Base-by-base conservation (phyloP, 2,329 filamentous ascomycete species). In the Paracoccidioides brasiliensis region DNA sequence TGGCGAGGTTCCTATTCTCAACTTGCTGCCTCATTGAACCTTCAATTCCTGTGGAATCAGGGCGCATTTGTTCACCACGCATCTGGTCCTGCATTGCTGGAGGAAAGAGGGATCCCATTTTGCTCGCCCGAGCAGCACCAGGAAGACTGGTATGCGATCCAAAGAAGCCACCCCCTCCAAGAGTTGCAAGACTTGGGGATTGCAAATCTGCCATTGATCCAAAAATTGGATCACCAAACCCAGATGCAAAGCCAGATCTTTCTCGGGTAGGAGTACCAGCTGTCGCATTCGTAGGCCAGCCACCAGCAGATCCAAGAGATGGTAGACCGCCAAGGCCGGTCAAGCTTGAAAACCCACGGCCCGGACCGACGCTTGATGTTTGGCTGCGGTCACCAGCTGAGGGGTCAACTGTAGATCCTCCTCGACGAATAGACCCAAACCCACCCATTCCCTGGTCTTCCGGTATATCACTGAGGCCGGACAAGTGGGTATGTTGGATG, bases 31-130 rank as follows among this genome's bases (percentile, higher is more conserved):
- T 77, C 10, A 78, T 67, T 1, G 76, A 76, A 57, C 85, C 83
- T 40, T 76, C 74, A 51, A 83, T 63, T 56, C 67, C 76, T 32
- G 81, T 79, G 49, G 69, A 64, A 45, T 85, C 84, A 10, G 91
- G 86, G 35, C 83, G 79, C 3, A 74, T 73, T 38, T 75, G 68
- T 9, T 77, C 74, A 44, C 71, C 69, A 57, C 90, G 86, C 85
- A 94, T 90, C 69, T 94, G 88, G 40, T 90, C 87, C 71, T 96
- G 90, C 86, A 95, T 90, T 4, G 86, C 84, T 1, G 83, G 75
- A 7, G 91, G 90, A 66, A 98, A 96, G 30, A 98, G 75, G 1
- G 89, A 90, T 2, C 87, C 86, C 42, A 96, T 77, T 70, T 90
- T 94, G 74, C 87, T 93, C 4, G 82, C 79, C 41, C 89, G 83